Base-by-base conservation (phyloP, 441 rosid species). In the Pelargonium australe region DNA sequence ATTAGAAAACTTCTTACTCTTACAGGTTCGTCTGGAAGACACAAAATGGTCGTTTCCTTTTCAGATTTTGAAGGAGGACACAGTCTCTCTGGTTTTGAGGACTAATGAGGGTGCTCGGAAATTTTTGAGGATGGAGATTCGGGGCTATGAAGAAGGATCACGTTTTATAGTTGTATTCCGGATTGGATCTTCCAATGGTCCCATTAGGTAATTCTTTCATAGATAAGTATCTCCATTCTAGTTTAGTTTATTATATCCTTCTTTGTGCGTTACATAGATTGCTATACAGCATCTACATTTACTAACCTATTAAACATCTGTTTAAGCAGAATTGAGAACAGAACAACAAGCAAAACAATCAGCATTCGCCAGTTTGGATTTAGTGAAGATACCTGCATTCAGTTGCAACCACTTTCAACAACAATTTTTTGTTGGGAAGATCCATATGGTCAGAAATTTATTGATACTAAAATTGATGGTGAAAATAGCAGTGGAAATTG, bases 91-190 rank as follows among this genome's bases (percentile, higher is more conserved):
- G 81, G 90, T 89, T 79, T 78, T 95, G 82, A 89, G 80, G 86
- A 71, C 85, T 72, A 78, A 76, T 75, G 83, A 81, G 78, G 94
- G 87, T 74, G 78, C 73, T 17, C 80, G 76, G 68, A 84, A 77
- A 68, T 79, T 86, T 84, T 70, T 95, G 78, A 87, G 84, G 75
- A 85, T 85, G 67, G 99, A 92, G 80, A 82, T 95, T 76, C 95
- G 99, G 19, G 99, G 98, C 68, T 92, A 82, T 81, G 99, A 95
- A 82, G 99, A 95, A 85, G 99, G 99, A 72, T 95, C 99, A 14
- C 95, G 99, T 49, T 92, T 95, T 80, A 76, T 89, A 62, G 92
- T 92, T 75, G 96, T 95, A 58, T 95, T 95, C 70, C 97, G 98
- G 69, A 84, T 84, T 64, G 99, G 98, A 63, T 85, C 94, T 75